Evolutionary conservation across 805 yeast species (phyloP).

Genomic region (Yarrowia sp.): DNA sequence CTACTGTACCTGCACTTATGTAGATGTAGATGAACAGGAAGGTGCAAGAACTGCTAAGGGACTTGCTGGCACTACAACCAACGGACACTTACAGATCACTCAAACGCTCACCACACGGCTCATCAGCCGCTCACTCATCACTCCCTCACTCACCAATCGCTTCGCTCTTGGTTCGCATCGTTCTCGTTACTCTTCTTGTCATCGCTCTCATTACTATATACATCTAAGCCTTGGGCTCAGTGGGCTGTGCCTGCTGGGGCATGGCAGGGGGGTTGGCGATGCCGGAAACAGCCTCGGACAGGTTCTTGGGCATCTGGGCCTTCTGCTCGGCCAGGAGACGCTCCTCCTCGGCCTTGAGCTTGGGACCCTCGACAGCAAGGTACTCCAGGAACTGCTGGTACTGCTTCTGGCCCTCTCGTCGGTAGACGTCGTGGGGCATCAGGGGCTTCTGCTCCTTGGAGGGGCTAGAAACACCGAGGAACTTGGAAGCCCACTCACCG

Average conservation of each 20-base stretch:
- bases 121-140: too few relatives aligned
- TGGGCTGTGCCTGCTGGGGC: conserved; percentile 19
- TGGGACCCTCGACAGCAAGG: conserved; percentile 78
- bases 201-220: conserved; percentile 11
- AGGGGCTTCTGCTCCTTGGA: conserved; percentile 61
- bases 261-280: background rate
- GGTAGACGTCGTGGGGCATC: conserved; percentile 85
- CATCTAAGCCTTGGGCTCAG: conserved; percentile 37
- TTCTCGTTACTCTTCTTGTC: too few relatives aligned
- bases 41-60: too few relatives aligned
- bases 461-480: conserved; percentile 66
- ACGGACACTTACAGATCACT: too few relatives aligned
- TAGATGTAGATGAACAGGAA: too few relatives aligned
- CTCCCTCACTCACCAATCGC: too few relatives aligned
- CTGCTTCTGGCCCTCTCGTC: conserved; percentile 91
- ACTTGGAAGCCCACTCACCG: conserved; percentile 61
- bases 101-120: too few relatives aligned
- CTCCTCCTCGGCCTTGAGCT: conserved; percentile 59
- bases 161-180: too few relatives aligned
- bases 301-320: conserved; percentile 35
- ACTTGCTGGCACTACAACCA: too few relatives aligned
- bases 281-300: conserved; percentile 19
- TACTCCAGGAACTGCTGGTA: conserved; percentile 82
- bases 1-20: too few relatives aligned
- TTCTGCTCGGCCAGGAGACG: conserved; percentile 59